Conservation (phyloP, 75 land plant genomes). For the Gnetum montanum region DNA sequence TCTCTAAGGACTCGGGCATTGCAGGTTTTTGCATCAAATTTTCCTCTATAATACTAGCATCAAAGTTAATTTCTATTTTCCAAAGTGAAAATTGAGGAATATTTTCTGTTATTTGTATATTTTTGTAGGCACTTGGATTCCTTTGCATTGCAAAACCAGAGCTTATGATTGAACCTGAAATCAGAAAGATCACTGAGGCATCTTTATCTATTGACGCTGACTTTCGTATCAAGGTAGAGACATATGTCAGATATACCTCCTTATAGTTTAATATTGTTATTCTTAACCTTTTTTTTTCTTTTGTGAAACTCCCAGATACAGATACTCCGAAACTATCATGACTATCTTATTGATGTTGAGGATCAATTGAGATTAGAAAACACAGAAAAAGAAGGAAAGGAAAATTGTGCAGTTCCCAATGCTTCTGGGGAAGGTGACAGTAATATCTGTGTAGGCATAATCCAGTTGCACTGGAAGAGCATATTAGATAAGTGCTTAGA, state of each 20-base stretch:
- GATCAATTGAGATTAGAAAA: constrained; percentile 52
- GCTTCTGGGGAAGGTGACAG: constrained; percentile 99
- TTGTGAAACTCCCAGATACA: constrained; percentile 59
- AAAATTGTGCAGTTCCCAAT: constrained; percentile 57
- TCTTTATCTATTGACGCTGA: constrained; percentile 59
- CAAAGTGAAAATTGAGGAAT: background rate
- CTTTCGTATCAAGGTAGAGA: constrained; percentile 72
- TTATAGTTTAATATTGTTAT: background rate
- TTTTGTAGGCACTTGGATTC: constrained; percentile 79
- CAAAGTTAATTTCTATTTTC: background rate
- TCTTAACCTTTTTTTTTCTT: no score
- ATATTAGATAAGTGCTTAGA: constrained; percentile 82
- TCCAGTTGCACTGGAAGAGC: constrained; percentile 90
- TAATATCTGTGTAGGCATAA: constrained; percentile 93
- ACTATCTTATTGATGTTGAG: constrained; percentile 94
- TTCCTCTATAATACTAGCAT: constrained; percentile 1
- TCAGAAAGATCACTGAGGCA: constrained; percentile 52
- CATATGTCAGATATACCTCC: no score
- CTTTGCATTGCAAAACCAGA: constrained; percentile 85
- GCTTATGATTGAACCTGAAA: constrained; percentile 81
- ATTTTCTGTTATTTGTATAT: no score
- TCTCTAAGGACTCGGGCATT: constrained; percentile 62
- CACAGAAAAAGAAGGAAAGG: constrained; percentile 11
- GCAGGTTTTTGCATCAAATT: constrained; percentile 44
- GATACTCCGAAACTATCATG: constrained; percentile 74